These are phyloP conservation scores for Blastocladiella emersonii DNA, from an alignment of 371 early-diverging fungal species.

Conservation along the genomic window DNA sequence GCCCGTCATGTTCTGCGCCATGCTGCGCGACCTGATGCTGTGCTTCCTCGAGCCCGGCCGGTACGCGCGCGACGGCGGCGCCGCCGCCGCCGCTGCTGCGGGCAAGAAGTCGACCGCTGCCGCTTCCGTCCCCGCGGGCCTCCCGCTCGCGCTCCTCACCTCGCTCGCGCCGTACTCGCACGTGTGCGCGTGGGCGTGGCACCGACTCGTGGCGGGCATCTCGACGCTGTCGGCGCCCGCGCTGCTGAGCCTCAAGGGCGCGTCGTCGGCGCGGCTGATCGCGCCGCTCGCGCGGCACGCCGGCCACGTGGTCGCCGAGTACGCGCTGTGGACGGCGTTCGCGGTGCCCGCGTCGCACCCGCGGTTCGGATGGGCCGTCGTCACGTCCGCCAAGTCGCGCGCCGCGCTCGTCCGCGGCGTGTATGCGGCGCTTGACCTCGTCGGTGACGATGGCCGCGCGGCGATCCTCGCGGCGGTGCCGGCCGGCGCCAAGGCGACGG, in stretches of 20 bases:
- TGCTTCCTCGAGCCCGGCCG: neutral
- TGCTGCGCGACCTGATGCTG: neutral
- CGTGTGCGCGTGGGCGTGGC: neutral
- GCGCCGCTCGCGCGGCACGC: neutral
- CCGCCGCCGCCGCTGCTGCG: no score
- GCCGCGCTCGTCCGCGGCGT: conserved; percentile 18
- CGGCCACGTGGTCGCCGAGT: neutral
- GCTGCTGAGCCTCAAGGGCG: neutral
- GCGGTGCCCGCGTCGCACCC: neutral
- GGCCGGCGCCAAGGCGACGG: conserved; percentile 10
- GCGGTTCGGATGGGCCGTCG: neutral
- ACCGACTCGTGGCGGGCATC: neutral
- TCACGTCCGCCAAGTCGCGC: conserved; percentile 3
- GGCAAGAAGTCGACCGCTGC: neutral
- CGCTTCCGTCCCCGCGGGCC: neutral
- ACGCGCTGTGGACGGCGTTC: neutral
- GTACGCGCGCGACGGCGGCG: neutral
- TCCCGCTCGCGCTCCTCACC: neutral
- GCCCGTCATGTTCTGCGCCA: neutral
- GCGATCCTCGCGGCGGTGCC: conserved; percentile 4
- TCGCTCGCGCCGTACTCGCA: neutral
- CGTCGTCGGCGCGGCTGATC: neutral
- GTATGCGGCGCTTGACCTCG: conserved; percentile 20
- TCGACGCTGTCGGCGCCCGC: neutral
- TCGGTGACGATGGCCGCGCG: conserved; percentile 7